A percentile compares a stretch with the other conserved stretches of the same genome.
phyloP scores from a whole-genome alignment of 345 rosid genomes.

The Camelina sativa region DNA sequence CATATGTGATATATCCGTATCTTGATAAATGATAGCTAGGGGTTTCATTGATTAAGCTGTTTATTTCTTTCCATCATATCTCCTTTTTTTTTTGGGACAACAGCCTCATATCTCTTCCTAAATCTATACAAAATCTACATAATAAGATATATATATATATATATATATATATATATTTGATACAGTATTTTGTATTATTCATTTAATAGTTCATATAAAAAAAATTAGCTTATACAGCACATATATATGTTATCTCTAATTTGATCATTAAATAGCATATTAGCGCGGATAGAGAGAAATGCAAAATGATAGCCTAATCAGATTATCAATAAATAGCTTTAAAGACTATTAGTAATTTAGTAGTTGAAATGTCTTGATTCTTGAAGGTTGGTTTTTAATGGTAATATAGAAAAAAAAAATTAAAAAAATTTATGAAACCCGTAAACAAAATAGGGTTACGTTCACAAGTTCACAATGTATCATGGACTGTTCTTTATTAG shows the following conservation, averaged over 20 bases:
- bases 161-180: slow-evolving; percentile 14
- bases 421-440: neutral
- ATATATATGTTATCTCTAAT: neutral
- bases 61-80: neutral
- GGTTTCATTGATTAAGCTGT: slow-evolving; percentile 32
- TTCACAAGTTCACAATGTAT: slow-evolving; percentile 33
- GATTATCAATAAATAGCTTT: neutral
- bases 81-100: neutral
- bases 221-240: slow-evolving; percentile 12
- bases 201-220: neutral
- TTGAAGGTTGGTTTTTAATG: neutral
- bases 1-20: slow-evolving; percentile 1
- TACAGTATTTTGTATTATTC: neutral
- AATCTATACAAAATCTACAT: slow-evolving; percentile 5
- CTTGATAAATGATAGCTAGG: slow-evolving; percentile 21
- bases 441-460: slow-evolving; percentile 17
- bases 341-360: neutral
- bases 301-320: neutral
- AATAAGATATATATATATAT: too few species aligned
- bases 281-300: neutral
- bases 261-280: neutral
- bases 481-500: slow-evolving; percentile 20
- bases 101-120: neutral
- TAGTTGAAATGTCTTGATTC: slow-evolving; percentile 11
- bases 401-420: too few species aligned